Base-by-base conservation (phyloP, 164 flowering plant genomes). In the Umbellularia californica region DNA sequence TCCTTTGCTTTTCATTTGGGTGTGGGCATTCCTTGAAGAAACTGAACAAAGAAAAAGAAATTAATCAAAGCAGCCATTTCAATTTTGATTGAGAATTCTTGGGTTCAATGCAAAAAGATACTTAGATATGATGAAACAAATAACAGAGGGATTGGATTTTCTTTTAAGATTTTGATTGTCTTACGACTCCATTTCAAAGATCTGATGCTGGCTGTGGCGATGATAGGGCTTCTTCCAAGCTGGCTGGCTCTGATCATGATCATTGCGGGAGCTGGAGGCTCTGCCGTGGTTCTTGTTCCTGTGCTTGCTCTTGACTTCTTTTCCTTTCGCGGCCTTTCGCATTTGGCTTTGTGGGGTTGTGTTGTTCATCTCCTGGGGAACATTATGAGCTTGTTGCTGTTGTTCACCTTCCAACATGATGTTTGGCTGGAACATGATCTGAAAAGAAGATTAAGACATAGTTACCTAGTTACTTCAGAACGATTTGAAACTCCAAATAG, bases 181-280 rank as follows among this genome's bases (percentile, higher is more conserved):
- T 78, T 82, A 92, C 98, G 91, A 79, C 87, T 93, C 98, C 97
- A 96, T 87, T 74, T 92, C 97, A 41, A 90, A 94, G 77, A 96
- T 96, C 75, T 96, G 99, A 71, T 81, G 97, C 74, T 91, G 95
- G 9, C 97, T 94, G 76, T 96, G 99, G 72, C 99, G 95, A 77
- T 96, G 94, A 74, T 92, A 90, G 0, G 94, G 92, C 79, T 92
- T 93, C 84, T 88, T 90, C 28, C 74, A 3, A 28, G 85, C 86
- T 5, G 86, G 88, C 9, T 77, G 83, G 27, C 77, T 85, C 7
- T 82, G 88, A 67, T 90, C 94, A 67, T 86, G 88, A 7, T 88
- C 93, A 3, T 90, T 92, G 2, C 90, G 90, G 1, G 93, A 87
- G 2, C 90, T 89, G 1, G 27, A 76, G 88, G 60, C 7, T 0